Base-by-base conservation (phyloP, 208 protist species). In the Leishmania arabica region DNA sequence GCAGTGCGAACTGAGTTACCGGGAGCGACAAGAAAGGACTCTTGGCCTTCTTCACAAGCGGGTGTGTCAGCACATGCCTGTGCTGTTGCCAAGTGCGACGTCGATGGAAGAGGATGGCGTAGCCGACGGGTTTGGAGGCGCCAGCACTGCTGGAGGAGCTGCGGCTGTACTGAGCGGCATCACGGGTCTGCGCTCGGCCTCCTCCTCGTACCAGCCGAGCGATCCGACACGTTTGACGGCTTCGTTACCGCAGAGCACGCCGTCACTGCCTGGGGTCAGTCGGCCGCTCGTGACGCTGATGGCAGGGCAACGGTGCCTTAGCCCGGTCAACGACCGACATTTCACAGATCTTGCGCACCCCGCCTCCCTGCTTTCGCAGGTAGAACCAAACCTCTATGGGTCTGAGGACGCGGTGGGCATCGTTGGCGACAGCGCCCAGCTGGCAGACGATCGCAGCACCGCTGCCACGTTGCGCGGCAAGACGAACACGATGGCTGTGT, bases 41-140 rank as follows among this genome's bases (percentile, higher is more conserved):
- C 77, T 86, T 2, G 84, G 85, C 68, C 71, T 58, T 34, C 68
- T 82, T 56, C 79, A 87, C 68, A 51, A 79, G 64, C 45, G 77
- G 37, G 70, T 81, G 65, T 76, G 83, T 82, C 76, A 53, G 49
- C 58, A 13, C 21, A 62, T 47, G 13, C 4, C 58, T 17, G n/a
- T 24, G 24, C 19, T 47, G 58, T 53, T 3, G 42, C 6, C 45
- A 17, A 27, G 45, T 56, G 54, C 15, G 34, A 37, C 53, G 53
- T 17, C 24, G 37, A 51, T 56, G 56, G 24, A 34, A 37, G 45
- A 54, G 72, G 40, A 42, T 47, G 79, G 17, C 9, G 53, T 21
- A n/a, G 72, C 24, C 53, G 8, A 31, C 24, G 2, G 69, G 69
- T 17, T 73, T 51, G 69, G 21, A 5, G 45, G 9, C 13, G 40